Percentiles rank a stretch among this genome's conserved stretches.
Conservation (phyloP, 495 filamentous ascomycete species). For the Talaromyces thailandensis region DNA sequence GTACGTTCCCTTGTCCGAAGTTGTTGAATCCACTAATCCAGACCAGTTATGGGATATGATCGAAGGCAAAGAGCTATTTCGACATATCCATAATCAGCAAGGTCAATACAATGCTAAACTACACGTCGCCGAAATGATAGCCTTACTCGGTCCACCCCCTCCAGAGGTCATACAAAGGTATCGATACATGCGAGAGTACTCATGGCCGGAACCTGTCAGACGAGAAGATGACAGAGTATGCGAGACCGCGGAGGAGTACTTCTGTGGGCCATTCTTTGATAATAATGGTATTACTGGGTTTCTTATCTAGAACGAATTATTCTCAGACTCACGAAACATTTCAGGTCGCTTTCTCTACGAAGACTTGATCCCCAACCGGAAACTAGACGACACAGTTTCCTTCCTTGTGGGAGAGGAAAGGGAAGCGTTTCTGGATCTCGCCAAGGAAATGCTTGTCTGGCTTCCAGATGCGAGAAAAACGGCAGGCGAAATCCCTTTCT, state of each 20-base stretch:
- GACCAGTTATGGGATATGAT: slow-evolving; percentile 21
- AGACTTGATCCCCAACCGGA: slow-evolving; percentile 24
- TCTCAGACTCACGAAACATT: slow-evolving; percentile 21
- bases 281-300: slow-evolving; percentile 20
- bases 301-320: slow-evolving; percentile 15
- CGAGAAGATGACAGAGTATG: slow-evolving; percentile 27
- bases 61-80: slow-evolving; percentile 18
- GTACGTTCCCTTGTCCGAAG: slow-evolving; percentile 23
- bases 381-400: slow-evolving; percentile 20
- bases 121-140: slow-evolving; percentile 21
- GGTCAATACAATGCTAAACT: slow-evolving; percentile 14
- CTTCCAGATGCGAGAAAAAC: slow-evolving; percentile 23
- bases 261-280: slow-evolving; percentile 31
- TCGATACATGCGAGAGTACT: slow-evolving; percentile 28
- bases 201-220: slow-evolving; percentile 23
- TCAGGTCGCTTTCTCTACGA: slow-evolving; percentile 27
- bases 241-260: slow-evolving; percentile 25
- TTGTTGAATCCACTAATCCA: slow-evolving; percentile 18
- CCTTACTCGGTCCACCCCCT: slow-evolving; percentile 19
- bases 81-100: slow-evolving; percentile 10
- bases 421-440: slow-evolving; percentile 32
- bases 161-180: slow-evolving; percentile 29
- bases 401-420: slow-evolving; percentile 27
- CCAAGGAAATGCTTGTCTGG: slow-evolving; percentile 35
- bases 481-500: slow-evolving; percentile 31